Evolutionary conservation across 257 asterid species (phyloP).

Genomic region (Salvia miltiorrhiza): DNA sequence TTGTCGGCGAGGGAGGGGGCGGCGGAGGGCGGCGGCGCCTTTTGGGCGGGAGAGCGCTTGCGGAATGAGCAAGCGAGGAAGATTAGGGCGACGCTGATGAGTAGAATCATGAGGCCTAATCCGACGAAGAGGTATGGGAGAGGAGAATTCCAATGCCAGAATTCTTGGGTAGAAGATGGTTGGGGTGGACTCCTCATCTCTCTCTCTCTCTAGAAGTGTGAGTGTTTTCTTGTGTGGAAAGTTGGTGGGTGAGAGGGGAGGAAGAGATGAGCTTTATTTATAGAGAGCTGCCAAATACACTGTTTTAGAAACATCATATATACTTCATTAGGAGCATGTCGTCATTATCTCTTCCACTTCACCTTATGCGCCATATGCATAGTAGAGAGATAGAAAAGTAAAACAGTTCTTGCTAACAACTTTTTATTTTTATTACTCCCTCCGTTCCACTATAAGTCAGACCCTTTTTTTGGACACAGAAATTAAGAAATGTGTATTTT

Average conservation of each 20-base stretch:
- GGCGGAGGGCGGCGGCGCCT: slow-evolving; percentile 24
- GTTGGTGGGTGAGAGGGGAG: slow-evolving; percentile 7
- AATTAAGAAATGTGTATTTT: too few species aligned
- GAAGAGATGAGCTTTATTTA: slow-evolving; percentile 8
- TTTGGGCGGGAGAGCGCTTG: slow-evolving; percentile 25
- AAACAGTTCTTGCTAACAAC: too few species aligned
- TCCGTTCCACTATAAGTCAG: too few species aligned
- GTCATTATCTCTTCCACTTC: too few species aligned
- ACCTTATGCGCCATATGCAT: too few species aligned
- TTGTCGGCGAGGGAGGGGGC: slow-evolving; percentile 4
- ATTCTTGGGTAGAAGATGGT: not conserved
- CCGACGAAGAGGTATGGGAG: slow-evolving; percentile 66
- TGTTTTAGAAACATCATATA: too few species aligned
- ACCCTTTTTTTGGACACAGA: too few species aligned
- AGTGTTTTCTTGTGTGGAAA: not conserved
- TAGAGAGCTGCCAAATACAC: slow-evolving; percentile 7
- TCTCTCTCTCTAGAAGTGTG: slow-evolving; percentile 1
- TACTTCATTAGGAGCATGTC: too few species aligned
- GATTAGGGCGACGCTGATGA: slow-evolving; percentile 45
- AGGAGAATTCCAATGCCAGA: slow-evolving; percentile 74
- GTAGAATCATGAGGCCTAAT: slow-evolving; percentile 38
- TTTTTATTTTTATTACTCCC: too few species aligned
- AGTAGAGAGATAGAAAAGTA: too few species aligned
- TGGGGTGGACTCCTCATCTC: slow-evolving; percentile 28
- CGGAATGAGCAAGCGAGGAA: slow-evolving; percentile 58